Evolutionary conservation across 1,139 yeast species (phyloP), one percentile per base, ranked within the genome.

Genomic region (Sugiyamaella sp.): DNA sequence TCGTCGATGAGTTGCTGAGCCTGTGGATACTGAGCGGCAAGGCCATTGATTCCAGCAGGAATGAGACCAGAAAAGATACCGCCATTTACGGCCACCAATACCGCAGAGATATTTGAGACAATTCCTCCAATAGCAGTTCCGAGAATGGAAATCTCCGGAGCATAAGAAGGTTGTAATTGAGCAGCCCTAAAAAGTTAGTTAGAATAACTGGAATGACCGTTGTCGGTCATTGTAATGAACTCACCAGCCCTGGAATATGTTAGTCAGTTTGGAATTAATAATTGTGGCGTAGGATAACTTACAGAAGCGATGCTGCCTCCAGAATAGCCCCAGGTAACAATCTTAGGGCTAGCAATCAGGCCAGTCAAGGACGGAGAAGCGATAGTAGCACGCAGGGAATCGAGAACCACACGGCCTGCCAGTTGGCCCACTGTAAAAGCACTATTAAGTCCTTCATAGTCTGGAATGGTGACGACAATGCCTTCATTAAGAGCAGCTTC

Each of bases 261-360:
- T 41, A 41, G 45, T 41, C n/a, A 41, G 14, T 24, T 3, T 19
- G 4, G 8, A 32, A 9, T 12, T 16, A 9, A 21, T 5, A 35
- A 32, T 32, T 5, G 4, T 8, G n/a, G 16, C 5, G 8, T 14
- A 16, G 8, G 16, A 35, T 6, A 5, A 44, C 48, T 65, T 20
- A 66, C 71, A 16, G 68, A 44, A 3, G 71, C 69, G n/a, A 61
- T 48, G 4, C 43, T 25, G 14, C 69, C 71, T 4, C 70, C 70
- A 8, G 71, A 68, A 59, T 66, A 68, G 4, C 72, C 72, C 64
- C 59, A 57, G 38, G 55, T 38, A 12, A 56, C 61, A 14, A 55
- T 56, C 8, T 46, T 46, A 4, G 63, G 57, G 10, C 57, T 43
- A 5, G 56, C 19, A 17, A 25, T 35, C n/a, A 63, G 55, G 1